Percentiles rank a stretch among this genome's conserved stretches.
Evolutionary conservation across 306 rosid genomes (phyloP).

Genomic region (Trifolium pratense): DNA sequence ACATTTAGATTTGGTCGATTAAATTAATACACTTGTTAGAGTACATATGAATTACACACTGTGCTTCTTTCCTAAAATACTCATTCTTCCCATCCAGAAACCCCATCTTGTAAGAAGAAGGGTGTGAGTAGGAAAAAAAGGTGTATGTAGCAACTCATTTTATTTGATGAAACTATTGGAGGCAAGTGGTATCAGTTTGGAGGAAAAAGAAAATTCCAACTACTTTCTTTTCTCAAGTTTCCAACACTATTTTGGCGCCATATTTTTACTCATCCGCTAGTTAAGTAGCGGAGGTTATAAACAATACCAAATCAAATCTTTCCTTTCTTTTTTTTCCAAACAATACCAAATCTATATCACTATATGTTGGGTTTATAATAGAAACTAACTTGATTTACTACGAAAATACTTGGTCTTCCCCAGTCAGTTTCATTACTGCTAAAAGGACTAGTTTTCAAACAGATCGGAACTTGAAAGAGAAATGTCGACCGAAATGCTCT

Average conservation of each 20-base stretch:
- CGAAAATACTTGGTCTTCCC: conserved; percentile 19
- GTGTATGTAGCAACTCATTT: not conserved
- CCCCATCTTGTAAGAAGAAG: no score
- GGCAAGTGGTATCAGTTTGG: not conserved
- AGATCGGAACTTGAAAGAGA: not conserved
- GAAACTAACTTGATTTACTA: conserved; percentile 3
- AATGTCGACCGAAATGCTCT: conserved; percentile 41
- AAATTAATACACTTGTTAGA: no score
- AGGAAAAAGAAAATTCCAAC: not conserved
- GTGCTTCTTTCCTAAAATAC: no score
- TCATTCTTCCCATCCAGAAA: no score
- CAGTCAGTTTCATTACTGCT: conserved; percentile 20
- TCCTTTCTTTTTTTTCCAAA: not conserved
- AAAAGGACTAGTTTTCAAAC: conserved; percentile 3
- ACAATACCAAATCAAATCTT: not conserved
- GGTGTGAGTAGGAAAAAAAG: not conserved
- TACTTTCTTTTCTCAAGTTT: not conserved
- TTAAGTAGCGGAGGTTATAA: no score
- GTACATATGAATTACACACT: no score
- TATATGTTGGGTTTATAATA: conserved; percentile 1
- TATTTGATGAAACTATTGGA: not conserved
- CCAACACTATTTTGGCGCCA: no score
- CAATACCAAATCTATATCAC: not conserved
- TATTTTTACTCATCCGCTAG: no score
- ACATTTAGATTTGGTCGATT: no score